Percentiles rank a stretch among this genome's conserved stretches.
Evolutionary conservation across 495 filamentous ascomycete species (phyloP).

Genomic region (Hypoxylon intermedium): DNA sequence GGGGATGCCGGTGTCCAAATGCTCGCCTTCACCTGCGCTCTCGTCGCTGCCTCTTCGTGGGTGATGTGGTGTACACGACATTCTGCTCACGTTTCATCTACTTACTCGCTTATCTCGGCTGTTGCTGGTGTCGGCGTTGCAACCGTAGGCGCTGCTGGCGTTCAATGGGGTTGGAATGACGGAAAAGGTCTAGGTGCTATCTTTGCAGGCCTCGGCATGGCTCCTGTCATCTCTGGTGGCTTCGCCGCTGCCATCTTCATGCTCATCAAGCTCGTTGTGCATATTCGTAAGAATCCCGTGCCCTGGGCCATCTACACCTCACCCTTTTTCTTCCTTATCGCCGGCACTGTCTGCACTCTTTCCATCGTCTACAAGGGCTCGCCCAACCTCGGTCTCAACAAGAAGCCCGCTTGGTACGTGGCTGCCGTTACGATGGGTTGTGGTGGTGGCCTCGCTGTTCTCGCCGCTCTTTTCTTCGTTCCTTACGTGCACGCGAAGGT

Average conservation of each 20-base stretch:
- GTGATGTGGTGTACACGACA: constrained; percentile 68
- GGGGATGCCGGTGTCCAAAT: constrained; percentile 65
- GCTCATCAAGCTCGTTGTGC: constrained; percentile 66
- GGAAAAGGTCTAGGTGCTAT: constrained; percentile 67
- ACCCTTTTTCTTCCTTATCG: constrained; percentile 66
- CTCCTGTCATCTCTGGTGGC: constrained; percentile 62
- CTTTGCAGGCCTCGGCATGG: constrained; percentile 67
- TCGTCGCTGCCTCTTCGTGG: constrained; percentile 57
- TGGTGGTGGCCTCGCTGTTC: constrained; percentile 57
- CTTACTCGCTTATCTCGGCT: constrained; percentile 68
- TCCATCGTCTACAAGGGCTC: constrained; percentile 72
- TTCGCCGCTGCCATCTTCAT: constrained; percentile 66
- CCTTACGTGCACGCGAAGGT: constrained; percentile 62
- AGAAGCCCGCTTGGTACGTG: constrained; percentile 64
- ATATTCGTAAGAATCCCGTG: constrained; percentile 63
- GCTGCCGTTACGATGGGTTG: constrained; percentile 63
- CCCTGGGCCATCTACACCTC: constrained; percentile 64
- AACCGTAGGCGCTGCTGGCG: constrained; percentile 60
- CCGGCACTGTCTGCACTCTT: constrained; percentile 63
- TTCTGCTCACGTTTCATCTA: constrained; percentile 68
- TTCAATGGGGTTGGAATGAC: constrained; percentile 69
- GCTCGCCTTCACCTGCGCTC: constrained; percentile 65
- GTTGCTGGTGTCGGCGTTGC: constrained; percentile 69
- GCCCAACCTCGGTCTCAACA: constrained; percentile 59
- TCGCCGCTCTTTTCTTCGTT: constrained; percentile 66